A percentile compares a stretch with the other conserved stretches of the same genome.
phyloP scores from a whole-genome alignment of 2,329 filamentous ascomycete genomes.

The Sordariomycetes sp. region DNA sequence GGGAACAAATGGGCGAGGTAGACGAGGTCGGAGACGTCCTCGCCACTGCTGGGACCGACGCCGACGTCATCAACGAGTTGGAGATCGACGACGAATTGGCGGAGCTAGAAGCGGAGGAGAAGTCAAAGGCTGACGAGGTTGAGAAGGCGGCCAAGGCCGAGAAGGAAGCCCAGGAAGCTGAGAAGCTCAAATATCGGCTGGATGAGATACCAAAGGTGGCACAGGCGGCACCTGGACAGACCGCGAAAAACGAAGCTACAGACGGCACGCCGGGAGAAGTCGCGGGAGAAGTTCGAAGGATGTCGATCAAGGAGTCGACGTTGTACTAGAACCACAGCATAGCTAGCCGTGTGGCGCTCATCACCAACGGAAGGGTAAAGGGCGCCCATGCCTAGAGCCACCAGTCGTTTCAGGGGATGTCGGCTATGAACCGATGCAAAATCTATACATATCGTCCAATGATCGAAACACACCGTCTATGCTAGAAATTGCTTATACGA shows the following conservation, averaged over 20 bases:
- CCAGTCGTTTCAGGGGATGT: neutral
- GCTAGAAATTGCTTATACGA: neutral
- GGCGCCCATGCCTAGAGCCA: neutral
- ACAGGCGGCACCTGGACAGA: neutral
- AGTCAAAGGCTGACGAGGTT: conserved; percentile 34
- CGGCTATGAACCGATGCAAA: neutral
- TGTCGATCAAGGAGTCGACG: conserved; percentile 20
- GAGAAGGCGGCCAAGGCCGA: conserved; percentile 26
- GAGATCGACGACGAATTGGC: conserved; percentile 85
- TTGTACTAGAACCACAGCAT: neutral
- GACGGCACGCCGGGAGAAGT: conserved; percentile 9
- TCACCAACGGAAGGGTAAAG: neutral
- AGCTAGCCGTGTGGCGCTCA: too few relatives aligned
- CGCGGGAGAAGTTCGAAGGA: conserved; percentile 19
- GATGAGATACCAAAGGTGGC: conserved; percentile 11
- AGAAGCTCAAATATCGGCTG: conserved; percentile 36
- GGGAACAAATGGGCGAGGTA: conserved; percentile 66
- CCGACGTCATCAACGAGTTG: conserved; percentile 52
- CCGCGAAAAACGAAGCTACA: neutral
- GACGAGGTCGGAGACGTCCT: conserved; percentile 75
- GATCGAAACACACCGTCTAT: neutral
- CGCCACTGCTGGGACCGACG: conserved; percentile 39
- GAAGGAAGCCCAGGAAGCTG: conserved; percentile 27
- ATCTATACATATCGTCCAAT: neutral
- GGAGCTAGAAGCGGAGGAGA: conserved; percentile 51